A percentile compares a stretch with the other conserved stretches of the same genome.
Evolutionary conservation across 202 grass and related monocot genomes (phyloP).

Genomic region (Cymbopogon flexuosus): DNA sequence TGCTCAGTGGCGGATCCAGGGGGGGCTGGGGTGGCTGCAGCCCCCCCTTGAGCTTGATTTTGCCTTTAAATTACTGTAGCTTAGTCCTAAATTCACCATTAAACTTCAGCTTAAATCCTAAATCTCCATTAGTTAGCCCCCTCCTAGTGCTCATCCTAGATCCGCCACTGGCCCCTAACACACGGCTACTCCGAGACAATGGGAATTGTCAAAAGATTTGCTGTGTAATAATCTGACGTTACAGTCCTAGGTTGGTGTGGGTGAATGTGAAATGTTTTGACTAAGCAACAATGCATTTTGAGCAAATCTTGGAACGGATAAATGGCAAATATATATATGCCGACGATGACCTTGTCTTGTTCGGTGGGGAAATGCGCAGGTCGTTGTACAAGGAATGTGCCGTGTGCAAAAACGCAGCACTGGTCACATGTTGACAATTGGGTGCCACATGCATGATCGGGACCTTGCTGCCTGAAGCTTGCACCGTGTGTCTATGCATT

Average conservation of each 20-base stretch:
- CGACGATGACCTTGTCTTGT: background rate
- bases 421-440: background rate
- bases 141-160: too few relatives aligned
- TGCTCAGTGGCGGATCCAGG: too few relatives aligned
- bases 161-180: too few relatives aligned
- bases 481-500: too few relatives aligned
- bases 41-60: too few relatives aligned
- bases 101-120: too few relatives aligned
- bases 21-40: too few relatives aligned
- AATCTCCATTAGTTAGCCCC: too few relatives aligned
- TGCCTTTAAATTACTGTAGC: too few relatives aligned
- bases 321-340: background rate
- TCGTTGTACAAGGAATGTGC: background rate
- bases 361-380: background rate
- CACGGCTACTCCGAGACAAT: too few relatives aligned
- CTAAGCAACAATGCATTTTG: background rate
- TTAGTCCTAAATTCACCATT: too few relatives aligned
- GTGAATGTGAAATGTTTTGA: constrained; percentile 1
- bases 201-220: background rate
- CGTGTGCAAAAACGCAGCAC: background rate
- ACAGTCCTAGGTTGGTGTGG: constrained; percentile 14
- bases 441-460: background rate
- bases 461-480: too few relatives aligned
- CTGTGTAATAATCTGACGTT: background rate
- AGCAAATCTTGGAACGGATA: background rate